Evolutionary conservation across 495 filamentous ascomycete genomes (phyloP).

Genomic region (Aspergillus baeticus): DNA sequence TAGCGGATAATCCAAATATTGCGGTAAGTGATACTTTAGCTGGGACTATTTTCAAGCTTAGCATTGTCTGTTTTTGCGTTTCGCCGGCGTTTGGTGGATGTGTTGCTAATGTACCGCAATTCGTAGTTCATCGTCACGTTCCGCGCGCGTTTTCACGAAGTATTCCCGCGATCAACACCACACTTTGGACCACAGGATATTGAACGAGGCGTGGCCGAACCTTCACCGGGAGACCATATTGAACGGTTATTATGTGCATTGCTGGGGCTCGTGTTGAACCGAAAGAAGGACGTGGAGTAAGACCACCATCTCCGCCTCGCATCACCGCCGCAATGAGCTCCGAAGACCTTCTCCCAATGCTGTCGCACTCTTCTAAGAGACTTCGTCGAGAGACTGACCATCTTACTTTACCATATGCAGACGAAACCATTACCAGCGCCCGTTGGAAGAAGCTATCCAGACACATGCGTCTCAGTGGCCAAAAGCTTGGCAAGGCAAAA

Average conservation of each 20-base stretch:
- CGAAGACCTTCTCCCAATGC: neutral
- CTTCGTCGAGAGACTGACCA: conserved; percentile 4
- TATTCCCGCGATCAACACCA: conserved; percentile 78
- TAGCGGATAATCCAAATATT: conserved; percentile 86
- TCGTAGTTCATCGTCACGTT: conserved; percentile 96
- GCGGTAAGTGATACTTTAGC: conserved; percentile 61
- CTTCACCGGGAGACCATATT: conserved; percentile 75
- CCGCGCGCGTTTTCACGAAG: conserved; percentile 85
- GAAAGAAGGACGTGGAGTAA: conserved; percentile 98
- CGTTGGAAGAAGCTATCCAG: conserved; percentile 88
- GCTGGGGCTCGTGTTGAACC: conserved; percentile 82
- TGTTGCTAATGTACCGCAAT: conserved; percentile 40
- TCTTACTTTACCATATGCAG: conserved; percentile 21
- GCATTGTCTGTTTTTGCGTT: conserved; percentile 32
- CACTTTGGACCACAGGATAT: conserved; percentile 95
- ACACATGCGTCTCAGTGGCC: conserved; percentile 89
- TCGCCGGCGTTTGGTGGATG: conserved; percentile 21
- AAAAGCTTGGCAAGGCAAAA: conserved; percentile 78
- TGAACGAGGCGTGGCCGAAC: conserved; percentile 77
- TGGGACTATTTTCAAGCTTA: conserved; percentile 8
- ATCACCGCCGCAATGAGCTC: neutral
- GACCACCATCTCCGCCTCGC: conserved; percentile 38
- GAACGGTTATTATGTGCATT: conserved; percentile 89
- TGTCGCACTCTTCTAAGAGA: neutral
- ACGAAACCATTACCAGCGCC: conserved; percentile 75